Base-by-base conservation (phyloP, 2,329 filamentous ascomycete genomes). In the Fonsecaea erecta region DNA sequence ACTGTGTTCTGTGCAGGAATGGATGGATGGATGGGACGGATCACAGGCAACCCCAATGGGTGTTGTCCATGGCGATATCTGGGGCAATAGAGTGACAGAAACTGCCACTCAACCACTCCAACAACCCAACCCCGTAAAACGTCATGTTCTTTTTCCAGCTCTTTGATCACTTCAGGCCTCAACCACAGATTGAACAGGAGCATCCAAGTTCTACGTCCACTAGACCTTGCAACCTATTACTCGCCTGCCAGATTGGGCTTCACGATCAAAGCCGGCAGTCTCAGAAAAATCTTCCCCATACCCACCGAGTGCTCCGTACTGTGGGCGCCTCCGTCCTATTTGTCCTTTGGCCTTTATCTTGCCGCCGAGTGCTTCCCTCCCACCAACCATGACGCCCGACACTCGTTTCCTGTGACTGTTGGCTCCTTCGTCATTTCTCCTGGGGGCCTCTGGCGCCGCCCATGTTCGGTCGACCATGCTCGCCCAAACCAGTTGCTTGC, bases 331-430 rank as follows among this genome's bases (percentile, higher is more conserved):
- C 7, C 18, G 40, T 52, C 26, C 59, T 58, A 64, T 63, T 60
- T 64, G 61, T 24, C 28, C 26, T 53, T 21, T 21, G n/a, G 7
- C 16, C 51, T 26, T 34, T 40, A 37, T 62, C 57, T 68, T 66
- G 66, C 63, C 66, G 66, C 63, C 63, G 55, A 59, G 18, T 28
- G 24, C 59, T 53, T 54, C 52, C 64, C 56, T 51, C 46, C 35
- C 54, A 35, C 60, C 59, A 65, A 61, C 56, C 66, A 63, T 52
- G 59, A 21, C 40, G 30, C 58, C 46, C 34, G 28, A 24, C 16
- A 8, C 21, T 26, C 37, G 37, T 58, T 64, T 55, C 51, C 26
- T 24, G 37, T 48, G 52, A 52, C 56, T 26, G 62, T 68, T 63
- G 63, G 63, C 32, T 46, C 54, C 60, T n/a, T 32, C 55, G 48